Evolutionary conservation across 352 stramenopile species (phyloP).

Genomic region (Phytophthora uliginosa): DNA sequence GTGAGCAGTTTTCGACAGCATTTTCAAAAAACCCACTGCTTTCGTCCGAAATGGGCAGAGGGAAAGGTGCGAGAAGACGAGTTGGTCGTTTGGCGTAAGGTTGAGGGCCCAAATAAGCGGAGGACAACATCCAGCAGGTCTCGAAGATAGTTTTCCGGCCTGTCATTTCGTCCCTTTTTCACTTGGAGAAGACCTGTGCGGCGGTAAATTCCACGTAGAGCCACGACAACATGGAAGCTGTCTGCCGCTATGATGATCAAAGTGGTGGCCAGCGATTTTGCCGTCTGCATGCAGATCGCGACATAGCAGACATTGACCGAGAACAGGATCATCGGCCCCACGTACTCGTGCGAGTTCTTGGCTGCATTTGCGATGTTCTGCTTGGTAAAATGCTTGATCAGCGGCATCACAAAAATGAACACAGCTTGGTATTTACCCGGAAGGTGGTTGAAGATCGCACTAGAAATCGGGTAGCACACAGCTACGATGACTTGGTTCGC

Average conservation of each 20-base stretch:
- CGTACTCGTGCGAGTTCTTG: constrained; percentile 23
- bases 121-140: neutral
- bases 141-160: neutral
- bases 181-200: neutral
- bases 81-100: neutral
- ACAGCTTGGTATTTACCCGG: constrained; percentile 1
- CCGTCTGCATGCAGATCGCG: constrained; percentile 16
- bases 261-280: constrained; percentile 3
- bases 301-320: constrained; percentile 23
- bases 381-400: constrained; percentile 35
- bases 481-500: constrained; percentile 21
- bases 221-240: constrained; percentile 5
- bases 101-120: constrained; percentile 3
- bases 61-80: constrained; percentile 14
- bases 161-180: neutral
- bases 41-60: constrained; percentile 10
- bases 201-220: constrained; percentile 16
- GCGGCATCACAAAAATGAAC: constrained; percentile 22
- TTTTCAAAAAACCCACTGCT: constrained; percentile 11
- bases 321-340: constrained; percentile 15
- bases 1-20: constrained; percentile 7
- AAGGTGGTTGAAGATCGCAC: constrained; percentile 22
- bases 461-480: constrained; percentile 29
- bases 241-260: constrained; percentile 9
- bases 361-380: constrained; percentile 26